Base-by-base conservation (phyloP, 1,284 basidiomycete genomes). In the Malassezia psittaci region DNA sequence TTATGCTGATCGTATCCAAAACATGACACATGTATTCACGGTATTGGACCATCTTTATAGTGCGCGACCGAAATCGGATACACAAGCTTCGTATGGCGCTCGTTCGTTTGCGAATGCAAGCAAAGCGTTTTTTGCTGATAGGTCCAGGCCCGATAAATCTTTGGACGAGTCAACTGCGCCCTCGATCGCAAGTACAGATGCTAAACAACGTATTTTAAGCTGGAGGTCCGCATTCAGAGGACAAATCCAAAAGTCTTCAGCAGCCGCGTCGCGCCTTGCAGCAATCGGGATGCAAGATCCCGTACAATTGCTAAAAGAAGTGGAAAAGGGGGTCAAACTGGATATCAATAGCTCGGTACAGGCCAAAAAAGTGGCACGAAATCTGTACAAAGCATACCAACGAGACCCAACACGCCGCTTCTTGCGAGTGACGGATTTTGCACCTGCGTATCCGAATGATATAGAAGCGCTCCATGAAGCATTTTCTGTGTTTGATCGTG, bases 11-110 rank as follows among this genome's bases (percentile, higher is more conserved):
- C 84, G 86, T 50, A 78, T 87, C 13, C 79, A 82, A 10, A 76
- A 78, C 18, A 79, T 86, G 2, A 77, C 78, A 44, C 75, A 79
- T 48, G 78, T 82, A 3, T 79, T 87, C 21, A 73, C 74, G 18
- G 81, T 82, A 35, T 81, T 88, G 54, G 86, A 88, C 74, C 79
- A 79, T 62, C 79, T 88, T 34, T 81, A 84, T 39, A 77, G 81
- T 56, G 84, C 85, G 74, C 81, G 81, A 37, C 86, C 86, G n/a
- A 35, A 39, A 15, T 12, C 33, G 32, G 46, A 3, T 10, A 3
- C 46, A 21, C 2, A 19, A 4, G 46, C 18, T n/a, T 11, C 12
- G 11, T 18, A 18, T 2, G 7, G 10, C 15, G 44, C 10, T 3
- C 44, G 24, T 18, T 11, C 24, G 2, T 19, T 36, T n/a, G 33